Conservation (phyloP, 768 basidiomycete genomes). For the Hydnum rufescens region DNA sequence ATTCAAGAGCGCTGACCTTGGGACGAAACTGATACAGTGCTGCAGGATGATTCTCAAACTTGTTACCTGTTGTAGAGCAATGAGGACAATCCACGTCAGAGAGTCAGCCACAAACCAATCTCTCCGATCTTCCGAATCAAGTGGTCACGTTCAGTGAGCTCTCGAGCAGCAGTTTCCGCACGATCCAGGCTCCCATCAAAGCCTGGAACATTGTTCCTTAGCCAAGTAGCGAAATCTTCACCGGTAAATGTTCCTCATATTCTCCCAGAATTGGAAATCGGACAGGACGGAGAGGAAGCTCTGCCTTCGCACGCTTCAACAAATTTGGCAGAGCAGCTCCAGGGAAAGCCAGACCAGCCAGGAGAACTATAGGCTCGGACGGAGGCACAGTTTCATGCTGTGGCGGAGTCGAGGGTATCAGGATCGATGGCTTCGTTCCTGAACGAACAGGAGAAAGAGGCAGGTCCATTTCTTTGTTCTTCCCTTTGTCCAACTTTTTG, state of each 20-base stretch:
- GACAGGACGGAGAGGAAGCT: constrained; percentile 50
- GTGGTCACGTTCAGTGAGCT: constrained; percentile 40
- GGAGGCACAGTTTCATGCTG: no score
- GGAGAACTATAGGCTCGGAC: constrained; percentile 35
- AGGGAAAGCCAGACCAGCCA: constrained; percentile 56
- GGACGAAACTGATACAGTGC: constrained; percentile 72
- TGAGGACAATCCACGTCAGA: neutral
- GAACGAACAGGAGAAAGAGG: neutral
- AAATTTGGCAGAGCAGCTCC: constrained; percentile 47
- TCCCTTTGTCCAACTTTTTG: constrained; percentile 47
- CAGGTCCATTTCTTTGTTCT: constrained; percentile 34
- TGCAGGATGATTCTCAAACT: constrained; percentile 56
- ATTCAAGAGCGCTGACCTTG: constrained; percentile 29
- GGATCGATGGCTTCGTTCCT: no score
- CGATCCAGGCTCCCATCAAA: constrained; percentile 60
- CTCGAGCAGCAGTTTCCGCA: constrained; percentile 53
- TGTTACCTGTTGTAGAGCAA: constrained; percentile 36
- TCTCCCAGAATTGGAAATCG: constrained; percentile 67
- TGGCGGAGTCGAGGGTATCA: no score
- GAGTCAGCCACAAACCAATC: constrained; percentile 11
- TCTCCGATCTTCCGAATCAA: constrained; percentile 59
- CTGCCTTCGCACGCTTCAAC: constrained; percentile 46
- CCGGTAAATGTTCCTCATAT: constrained; percentile 77
- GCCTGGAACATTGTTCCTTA: constrained; percentile 55
- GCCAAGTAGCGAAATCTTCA: constrained; percentile 74